Conservation (phyloP, 306 rosid genomes). For the Lathyrus oleraceus region DNA sequence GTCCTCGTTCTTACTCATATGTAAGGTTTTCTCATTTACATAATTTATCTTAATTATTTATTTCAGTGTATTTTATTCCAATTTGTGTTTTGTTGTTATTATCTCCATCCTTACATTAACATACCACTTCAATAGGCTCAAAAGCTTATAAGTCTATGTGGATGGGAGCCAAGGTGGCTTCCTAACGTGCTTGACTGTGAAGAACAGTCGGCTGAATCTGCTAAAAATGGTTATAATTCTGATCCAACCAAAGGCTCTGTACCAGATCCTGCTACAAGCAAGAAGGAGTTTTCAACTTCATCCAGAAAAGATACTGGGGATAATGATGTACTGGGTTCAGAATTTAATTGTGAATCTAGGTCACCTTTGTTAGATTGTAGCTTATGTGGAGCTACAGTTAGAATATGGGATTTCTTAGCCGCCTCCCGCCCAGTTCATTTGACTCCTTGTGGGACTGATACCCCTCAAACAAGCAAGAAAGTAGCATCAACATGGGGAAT, state of each 20-base stretch:
- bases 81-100: conserved; percentile 14
- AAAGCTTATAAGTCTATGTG: conserved; percentile 89
- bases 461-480: conserved; percentile 89
- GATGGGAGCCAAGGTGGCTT: conserved; percentile 99
- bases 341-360: conserved; percentile 65
- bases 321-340: conserved; percentile 47
- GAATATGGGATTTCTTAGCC: conserved; percentile 79
- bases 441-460: conserved; percentile 66
- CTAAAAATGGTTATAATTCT: conserved; percentile 79
- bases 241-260: conserved; percentile 66
- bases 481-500: conserved; percentile 85
- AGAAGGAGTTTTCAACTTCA: conserved; percentile 47
- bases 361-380: conserved; percentile 94
- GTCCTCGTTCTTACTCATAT: conserved; percentile 58
- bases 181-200: conserved; percentile 84
- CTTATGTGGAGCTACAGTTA: conserved; percentile 92
- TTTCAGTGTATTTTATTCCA: conserved; percentile 23
- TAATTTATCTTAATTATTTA: conserved; percentile 23
- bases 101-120: conserved; percentile 31
- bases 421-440: conserved; percentile 80
- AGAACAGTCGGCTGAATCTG: conserved; percentile 97
- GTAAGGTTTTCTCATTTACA: conserved; percentile 50
- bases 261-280: conserved; percentile 48
- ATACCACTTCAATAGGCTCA: conserved; percentile 64
- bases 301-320: conserved; percentile 50